A percentile compares a stretch with the other conserved stretches of the same genome.
phyloP scores from a whole-genome alignment of 139 green algal species.

The Volvox africanus region DNA sequence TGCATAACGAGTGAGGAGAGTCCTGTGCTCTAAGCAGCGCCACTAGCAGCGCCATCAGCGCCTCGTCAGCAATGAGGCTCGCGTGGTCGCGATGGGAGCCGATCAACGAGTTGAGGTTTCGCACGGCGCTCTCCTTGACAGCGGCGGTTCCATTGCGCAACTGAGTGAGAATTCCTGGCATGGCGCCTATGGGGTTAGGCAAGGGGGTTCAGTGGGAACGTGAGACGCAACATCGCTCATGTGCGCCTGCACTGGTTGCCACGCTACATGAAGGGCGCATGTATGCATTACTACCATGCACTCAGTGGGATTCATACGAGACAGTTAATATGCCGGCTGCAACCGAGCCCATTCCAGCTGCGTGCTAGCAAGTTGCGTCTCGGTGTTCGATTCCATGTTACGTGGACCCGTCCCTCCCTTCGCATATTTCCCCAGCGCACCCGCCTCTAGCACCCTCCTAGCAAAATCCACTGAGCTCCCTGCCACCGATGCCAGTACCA shows the following conservation, averaged over 20 bases:
- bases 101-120: slow-evolving; percentile 53
- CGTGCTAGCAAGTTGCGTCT: too few relatives aligned
- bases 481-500: slow-evolving; percentile 52
- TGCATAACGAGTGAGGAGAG: slow-evolving; percentile 35
- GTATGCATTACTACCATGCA: too few relatives aligned
- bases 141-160: slow-evolving; percentile 33
- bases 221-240: too few relatives aligned
- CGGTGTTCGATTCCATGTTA: too few relatives aligned
- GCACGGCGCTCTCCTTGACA: slow-evolving; percentile 54
- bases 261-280: too few relatives aligned
- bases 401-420: neutral
- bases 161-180: slow-evolving; percentile 48
- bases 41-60: slow-evolving; percentile 51
- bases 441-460: slow-evolving; percentile 54
- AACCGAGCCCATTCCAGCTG: too few relatives aligned
- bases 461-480: slow-evolving; percentile 54
- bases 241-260: too few relatives aligned
- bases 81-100: slow-evolving; percentile 52
- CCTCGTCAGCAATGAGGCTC: slow-evolving; percentile 29
- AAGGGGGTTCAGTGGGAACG: too few relatives aligned
- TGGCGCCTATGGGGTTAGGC: slow-evolving; percentile 26
- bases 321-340: too few relatives aligned
- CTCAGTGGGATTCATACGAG: too few relatives aligned
- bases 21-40: slow-evolving; percentile 30
- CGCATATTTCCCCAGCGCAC: slow-evolving; percentile 15